Evolutionary conservation across 2,329 filamentous ascomycete genomes (phyloP), one percentile per base, ranked within the genome.

Genomic region (Penicillium sp.): DNA sequence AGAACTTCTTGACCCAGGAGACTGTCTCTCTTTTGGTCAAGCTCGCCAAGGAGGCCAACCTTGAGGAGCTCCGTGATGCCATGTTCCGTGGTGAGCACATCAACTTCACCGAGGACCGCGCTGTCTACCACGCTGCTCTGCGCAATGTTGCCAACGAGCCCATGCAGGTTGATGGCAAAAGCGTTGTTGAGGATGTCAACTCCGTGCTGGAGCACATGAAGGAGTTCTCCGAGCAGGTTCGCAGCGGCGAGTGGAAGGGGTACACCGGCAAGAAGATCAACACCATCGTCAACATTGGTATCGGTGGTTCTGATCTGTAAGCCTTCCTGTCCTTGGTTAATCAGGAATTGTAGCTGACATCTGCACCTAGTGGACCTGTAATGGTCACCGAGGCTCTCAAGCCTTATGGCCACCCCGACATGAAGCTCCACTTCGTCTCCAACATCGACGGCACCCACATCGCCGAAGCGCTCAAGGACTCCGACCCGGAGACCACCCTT

Each of bases 381-480:
- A 99, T 99, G 94, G 94, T 99, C 67, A 94, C 92, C 39, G 94
- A 99, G 79, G 92, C 94, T 44, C 85, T 99, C 69, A 97, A 97
- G 84, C 84, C 92, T 72, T 99, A 99, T 76, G 90, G 90, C 47
- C 88, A 91, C 74, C 85, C 87, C 59, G 87, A 89, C 77, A 85
- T 92, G 80, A 97, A 87, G 62, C 85, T 97, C 44, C 93, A 97
- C 84, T 99, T 99, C 70, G 94, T 99, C 66, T 97, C 93, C 81
- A 99, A 99, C 84, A 97, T 99, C 73, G 94, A 99, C 74, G 94
- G 94, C 66, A 99, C 94, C 53, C 94, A 99, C 81, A 91, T 97
- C 74, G 90, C 92, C 46, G 94, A 99, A 80, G 92, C 94, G 49
- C 85, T 97, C 59, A 88, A 86, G 72, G 79, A 87, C 69, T 96